phyloP scores from a whole-genome alignment of 257 asterid genomes.

The Verbena officinalis region DNA sequence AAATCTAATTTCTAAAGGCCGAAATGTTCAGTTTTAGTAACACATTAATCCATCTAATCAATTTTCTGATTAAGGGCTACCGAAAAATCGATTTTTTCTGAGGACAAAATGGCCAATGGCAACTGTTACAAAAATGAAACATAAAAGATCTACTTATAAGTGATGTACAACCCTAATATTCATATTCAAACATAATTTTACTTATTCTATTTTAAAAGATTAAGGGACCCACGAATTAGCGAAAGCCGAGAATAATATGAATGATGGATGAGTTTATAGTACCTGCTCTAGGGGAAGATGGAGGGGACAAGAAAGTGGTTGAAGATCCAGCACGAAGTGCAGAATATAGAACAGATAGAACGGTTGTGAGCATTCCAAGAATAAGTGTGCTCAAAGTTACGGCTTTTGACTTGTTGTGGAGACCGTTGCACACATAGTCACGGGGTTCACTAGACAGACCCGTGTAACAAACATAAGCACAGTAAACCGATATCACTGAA shows the following conservation, averaged over 20 bases:
- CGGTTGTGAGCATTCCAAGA: conserved; percentile 93
- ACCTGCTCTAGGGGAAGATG: conserved; percentile 94
- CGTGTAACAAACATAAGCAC: conserved; percentile 93
- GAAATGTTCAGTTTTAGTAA: no score
- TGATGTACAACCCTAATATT: no score
- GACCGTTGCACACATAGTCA: conserved; percentile 86
- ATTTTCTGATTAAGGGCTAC: no score
- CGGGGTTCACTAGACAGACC: conserved; percentile 96
- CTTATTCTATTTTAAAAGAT: no score
- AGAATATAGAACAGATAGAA: conserved; percentile 83
- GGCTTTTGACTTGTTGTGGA: conserved; percentile 73
- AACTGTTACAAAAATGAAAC: no score
- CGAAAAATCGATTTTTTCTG: no score
- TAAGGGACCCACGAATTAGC: neutral
- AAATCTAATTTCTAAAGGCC: no score
- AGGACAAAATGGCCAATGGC: no score
- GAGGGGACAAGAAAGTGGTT: conserved; percentile 88
- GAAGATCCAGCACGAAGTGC: conserved; percentile 98
- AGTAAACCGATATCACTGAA: conserved; percentile 84
- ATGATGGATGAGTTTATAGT: conserved; percentile 19
- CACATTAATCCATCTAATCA: no score
- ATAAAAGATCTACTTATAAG: no score
- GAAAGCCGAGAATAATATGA: conserved; percentile 5
- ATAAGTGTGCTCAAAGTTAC: conserved; percentile 78
- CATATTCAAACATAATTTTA: no score